phyloP scores from a whole-genome alignment of 2,329 filamentous ascomycete genomes.

The Fonsecaea pedrosoi region DNA sequence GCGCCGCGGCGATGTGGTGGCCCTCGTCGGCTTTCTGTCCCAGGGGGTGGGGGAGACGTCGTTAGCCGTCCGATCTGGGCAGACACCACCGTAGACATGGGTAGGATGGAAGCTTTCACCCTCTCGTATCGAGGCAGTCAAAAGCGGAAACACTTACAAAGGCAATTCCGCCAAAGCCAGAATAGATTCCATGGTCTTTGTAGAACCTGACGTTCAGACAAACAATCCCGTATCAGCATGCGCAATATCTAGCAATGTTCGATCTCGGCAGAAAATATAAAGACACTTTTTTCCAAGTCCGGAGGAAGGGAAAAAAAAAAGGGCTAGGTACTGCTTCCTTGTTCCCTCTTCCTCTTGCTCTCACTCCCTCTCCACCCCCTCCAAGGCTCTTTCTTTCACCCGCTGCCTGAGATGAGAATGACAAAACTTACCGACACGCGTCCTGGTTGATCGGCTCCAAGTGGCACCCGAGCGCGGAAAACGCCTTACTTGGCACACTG shows the following conservation, averaged over 20 bases:
- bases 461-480: slow-evolving; percentile 65
- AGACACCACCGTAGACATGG: no score
- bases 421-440: slow-evolving; percentile 30
- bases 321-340: neutral
- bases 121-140: neutral
- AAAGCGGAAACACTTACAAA: slow-evolving; percentile 29
- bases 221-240: neutral
- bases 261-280: neutral
- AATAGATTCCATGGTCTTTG: slow-evolving; percentile 48
- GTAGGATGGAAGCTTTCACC: no score
- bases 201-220: slow-evolving; percentile 36
- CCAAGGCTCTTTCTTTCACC: neutral
- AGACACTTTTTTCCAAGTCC: no score
- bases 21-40: slow-evolving; percentile 46
- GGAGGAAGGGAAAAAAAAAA: neutral
- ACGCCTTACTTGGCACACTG: slow-evolving; percentile 65
- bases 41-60: neutral
- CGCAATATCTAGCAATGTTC: neutral
- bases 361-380: no score
- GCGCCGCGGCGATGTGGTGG: slow-evolving; percentile 47
- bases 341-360: no score
- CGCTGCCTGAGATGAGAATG: neutral
- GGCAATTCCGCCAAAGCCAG: slow-evolving; percentile 51
- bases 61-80: neutral
- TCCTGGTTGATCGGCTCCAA: slow-evolving; percentile 66